Evolutionary conservation across 2,329 filamentous ascomycete species (phyloP).

Genomic region (Xylaria sp.): DNA sequence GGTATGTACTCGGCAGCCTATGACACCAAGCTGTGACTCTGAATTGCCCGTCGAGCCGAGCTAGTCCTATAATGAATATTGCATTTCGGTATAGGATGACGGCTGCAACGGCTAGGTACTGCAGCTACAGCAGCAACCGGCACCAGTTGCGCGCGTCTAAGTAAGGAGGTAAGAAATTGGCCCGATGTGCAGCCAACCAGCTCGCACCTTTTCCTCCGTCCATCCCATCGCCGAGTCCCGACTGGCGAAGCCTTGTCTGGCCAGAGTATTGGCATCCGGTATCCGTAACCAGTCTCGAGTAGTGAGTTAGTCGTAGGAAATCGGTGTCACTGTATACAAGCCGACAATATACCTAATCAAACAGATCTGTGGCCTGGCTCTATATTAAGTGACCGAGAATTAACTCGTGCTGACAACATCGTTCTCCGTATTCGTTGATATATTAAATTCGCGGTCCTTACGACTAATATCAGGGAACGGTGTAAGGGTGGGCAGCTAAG

Average conservation of each 20-base stretch:
- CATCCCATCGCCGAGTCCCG: not conserved
- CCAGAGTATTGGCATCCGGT: not conserved
- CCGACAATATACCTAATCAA: not conserved
- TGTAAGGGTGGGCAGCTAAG: slow-evolving; percentile 14
- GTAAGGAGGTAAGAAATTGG: slow-evolving; percentile 14
- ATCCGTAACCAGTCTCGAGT: slow-evolving; percentile 19
- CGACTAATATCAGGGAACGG: slow-evolving; percentile 19
- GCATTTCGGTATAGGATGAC: slow-evolving; percentile 15
- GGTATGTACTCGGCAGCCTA: not conserved
- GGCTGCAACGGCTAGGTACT: not conserved
- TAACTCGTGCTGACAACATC: not conserved
- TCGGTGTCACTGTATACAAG: not conserved
- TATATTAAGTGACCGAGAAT: not conserved
- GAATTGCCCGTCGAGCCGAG: slow-evolving; percentile 28
- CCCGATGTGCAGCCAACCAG: slow-evolving; percentile 20
- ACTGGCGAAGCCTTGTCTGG: not conserved
- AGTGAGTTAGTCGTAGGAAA: not conserved
- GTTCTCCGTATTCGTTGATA: slow-evolving; percentile 1
- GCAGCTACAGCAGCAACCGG: slow-evolving; percentile 24
- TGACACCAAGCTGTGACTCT: not conserved
- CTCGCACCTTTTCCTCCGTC: slow-evolving; percentile 9
- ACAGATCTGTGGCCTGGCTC: not conserved
- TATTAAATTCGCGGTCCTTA: slow-evolving; percentile 3
- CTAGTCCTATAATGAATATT: slow-evolving; percentile 17
- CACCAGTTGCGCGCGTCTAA: slow-evolving; percentile 28